Conservation (phyloP, 805 yeast species). For the Saccharomycopsis sp. region DNA sequence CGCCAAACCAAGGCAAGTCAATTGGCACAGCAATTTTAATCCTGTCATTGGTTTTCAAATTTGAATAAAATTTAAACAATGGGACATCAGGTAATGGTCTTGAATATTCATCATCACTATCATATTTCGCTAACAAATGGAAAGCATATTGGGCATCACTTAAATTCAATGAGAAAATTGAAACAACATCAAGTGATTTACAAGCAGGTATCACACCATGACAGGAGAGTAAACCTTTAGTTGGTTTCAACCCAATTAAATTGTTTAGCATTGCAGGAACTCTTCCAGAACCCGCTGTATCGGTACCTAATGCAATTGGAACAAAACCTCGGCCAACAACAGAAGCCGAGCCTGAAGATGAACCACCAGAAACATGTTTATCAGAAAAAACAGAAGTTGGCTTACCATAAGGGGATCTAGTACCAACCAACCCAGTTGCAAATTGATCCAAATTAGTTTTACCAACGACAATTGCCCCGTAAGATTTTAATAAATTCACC, state of each 20-base stretch:
- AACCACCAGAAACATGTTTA: conserved; percentile 87
- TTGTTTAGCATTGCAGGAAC: conserved; percentile 96
- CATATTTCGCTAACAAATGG: conserved; percentile 64
- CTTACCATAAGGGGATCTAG: conserved; percentile 90
- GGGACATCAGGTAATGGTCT: conserved; percentile 68
- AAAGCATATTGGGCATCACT: conserved; percentile 79
- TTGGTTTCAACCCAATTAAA: conserved; percentile 86
- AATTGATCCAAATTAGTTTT: conserved; percentile 95
- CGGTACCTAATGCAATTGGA: conserved; percentile 88
- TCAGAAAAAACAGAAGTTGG: conserved; percentile 73
- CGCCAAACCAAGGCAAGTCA: conserved; percentile 72
- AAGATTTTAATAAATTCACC: conserved; percentile 64
- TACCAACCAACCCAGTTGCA: conserved; percentile 96
- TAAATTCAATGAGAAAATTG: conserved; percentile 71
- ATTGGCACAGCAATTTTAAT: conserved; percentile 64
- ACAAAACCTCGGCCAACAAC: conserved; percentile 87
- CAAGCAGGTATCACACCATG: conserved; percentile 97
- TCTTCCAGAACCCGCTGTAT: conserved; percentile 97
- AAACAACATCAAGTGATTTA: conserved; percentile 87
- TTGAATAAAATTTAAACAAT: conserved; percentile 45
- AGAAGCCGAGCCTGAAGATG: conserved; percentile 92
- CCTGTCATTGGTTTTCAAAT: conserved; percentile 34
- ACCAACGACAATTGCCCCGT: conserved; percentile 91
- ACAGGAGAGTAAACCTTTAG: conserved; percentile 81
- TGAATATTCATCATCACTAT: conserved; percentile 71